These are phyloP conservation scores for Gaultheria prostrata DNA, from an alignment of 148 eudicot genomes.

Conservation along the genomic window DNA sequence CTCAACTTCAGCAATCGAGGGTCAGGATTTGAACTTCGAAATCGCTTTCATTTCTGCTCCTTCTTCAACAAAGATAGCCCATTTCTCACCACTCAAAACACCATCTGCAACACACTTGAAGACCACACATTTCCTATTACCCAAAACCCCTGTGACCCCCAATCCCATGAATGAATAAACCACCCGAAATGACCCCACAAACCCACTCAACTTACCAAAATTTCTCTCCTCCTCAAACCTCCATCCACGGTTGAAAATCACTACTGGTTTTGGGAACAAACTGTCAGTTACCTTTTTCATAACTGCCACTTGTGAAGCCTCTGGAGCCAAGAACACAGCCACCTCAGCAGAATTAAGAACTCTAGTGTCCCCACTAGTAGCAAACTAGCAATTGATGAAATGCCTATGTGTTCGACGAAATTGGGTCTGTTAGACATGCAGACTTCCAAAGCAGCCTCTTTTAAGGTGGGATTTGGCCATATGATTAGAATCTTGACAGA, in stretches of 20 bases:
- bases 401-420: slow-evolving; percentile 40
- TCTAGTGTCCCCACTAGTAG: slow-evolving; percentile 39
- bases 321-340: slow-evolving; percentile 78
- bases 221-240: slow-evolving; percentile 69
- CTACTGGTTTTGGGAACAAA: slow-evolving; percentile 63
- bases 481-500: slow-evolving; percentile 41
- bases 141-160: slow-evolving; percentile 84
- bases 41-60: slow-evolving; percentile 52
- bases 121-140: slow-evolving; percentile 72
- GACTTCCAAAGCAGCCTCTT: slow-evolving; percentile 35
- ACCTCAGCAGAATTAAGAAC: slow-evolving; percentile 66
- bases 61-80: slow-evolving; percentile 82
- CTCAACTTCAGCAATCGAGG: slow-evolving; percentile 78
- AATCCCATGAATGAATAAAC: slow-evolving; percentile 86
- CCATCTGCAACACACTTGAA: slow-evolving; percentile 71
- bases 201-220: slow-evolving; percentile 49
- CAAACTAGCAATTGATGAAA: slow-evolving; percentile 38
- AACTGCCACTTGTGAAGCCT: slow-evolving; percentile 46
- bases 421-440: slow-evolving; percentile 23
- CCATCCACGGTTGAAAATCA: slow-evolving; percentile 83
- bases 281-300: slow-evolving; percentile 51
- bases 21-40: slow-evolving; percentile 58
- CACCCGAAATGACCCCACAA: slow-evolving; percentile 74
- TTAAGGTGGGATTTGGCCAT: slow-evolving; percentile 46
- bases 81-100: slow-evolving; percentile 66